A percentile compares a stretch with the other conserved stretches of the same genome.
Evolutionary conservation across 2,329 filamentous ascomycete genomes (phyloP).

Genomic region (Ciborinia camelliae): DNA sequence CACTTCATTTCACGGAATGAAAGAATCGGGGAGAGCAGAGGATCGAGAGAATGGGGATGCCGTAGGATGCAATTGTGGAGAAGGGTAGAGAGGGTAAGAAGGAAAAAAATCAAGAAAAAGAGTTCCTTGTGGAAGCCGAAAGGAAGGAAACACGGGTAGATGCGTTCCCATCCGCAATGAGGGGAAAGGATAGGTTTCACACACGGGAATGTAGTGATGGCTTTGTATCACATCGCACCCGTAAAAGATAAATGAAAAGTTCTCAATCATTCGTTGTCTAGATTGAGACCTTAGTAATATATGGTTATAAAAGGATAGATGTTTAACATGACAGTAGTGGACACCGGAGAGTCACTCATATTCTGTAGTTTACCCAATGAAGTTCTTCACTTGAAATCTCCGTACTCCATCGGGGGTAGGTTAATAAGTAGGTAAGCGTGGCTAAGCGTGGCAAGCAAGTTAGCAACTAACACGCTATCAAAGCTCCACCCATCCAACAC

Average conservation of each 20-base stretch:
- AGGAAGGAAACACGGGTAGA: constrained; percentile 15
- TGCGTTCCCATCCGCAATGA: constrained; percentile 7
- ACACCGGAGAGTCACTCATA: background rate
- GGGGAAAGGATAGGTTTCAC: constrained; percentile 14
- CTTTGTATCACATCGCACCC: constrained; percentile 16
- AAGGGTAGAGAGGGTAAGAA: background rate
- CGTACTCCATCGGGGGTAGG: constrained; percentile 3
- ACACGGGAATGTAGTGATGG: constrained; percentile 18
- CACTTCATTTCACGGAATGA: constrained; percentile 10
- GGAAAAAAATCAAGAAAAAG: background rate
- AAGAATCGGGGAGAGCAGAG: background rate
- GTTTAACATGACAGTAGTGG: constrained; percentile 1
- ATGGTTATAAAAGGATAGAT: constrained; percentile 3
- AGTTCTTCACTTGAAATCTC: background rate
- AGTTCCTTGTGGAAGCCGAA: constrained; percentile 18
- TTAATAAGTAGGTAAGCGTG: constrained; percentile 13
- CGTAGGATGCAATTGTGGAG: constrained; percentile 1
- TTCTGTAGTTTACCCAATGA: constrained; percentile 6
- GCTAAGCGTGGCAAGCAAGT: constrained; percentile 12
- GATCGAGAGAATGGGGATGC: background rate
- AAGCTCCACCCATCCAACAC: background rate
- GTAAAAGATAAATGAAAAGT: constrained; percentile 9
- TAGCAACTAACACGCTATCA: background rate
- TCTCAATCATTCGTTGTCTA: constrained; percentile 1
- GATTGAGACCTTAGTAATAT: background rate